These are phyloP conservation scores for Tinospora cordifolia DNA, from an alignment of 164 flowering plant species.

Conservation along the genomic window DNA sequence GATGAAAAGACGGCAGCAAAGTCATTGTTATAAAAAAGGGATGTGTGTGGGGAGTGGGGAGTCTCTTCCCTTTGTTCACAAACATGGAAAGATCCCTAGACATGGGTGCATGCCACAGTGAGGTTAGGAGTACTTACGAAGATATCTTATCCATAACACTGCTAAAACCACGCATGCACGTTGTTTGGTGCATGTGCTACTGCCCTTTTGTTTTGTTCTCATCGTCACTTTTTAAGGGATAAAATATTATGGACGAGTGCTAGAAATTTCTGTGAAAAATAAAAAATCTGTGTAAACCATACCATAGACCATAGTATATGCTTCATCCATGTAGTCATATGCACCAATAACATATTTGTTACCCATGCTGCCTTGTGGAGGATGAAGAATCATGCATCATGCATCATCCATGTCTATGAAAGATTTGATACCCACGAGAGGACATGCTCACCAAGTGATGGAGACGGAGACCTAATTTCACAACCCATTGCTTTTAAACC, in stretches of 20 bases:
- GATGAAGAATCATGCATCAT: background rate
- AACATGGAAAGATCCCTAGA: conserved; percentile 7
- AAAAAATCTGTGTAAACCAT: background rate
- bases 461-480: too few species aligned
- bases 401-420: background rate
- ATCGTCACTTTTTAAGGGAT: too few species aligned
- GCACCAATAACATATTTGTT: background rate
- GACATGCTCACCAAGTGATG: background rate
- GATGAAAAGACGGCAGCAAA: background rate
- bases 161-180: conserved; percentile 23
- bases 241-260: too few species aligned
- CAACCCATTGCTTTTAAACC: too few species aligned
- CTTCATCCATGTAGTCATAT: background rate
- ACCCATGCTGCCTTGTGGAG: background rate
- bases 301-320: background rate
- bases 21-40: conserved; percentile 4
- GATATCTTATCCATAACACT: conserved; percentile 10
- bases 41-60: background rate
- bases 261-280: background rate
- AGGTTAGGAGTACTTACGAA: background rate
- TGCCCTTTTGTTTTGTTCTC: background rate
- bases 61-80: background rate
- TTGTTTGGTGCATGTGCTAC: conserved; percentile 30
- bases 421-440: background rate
- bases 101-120: conserved; percentile 9